These are phyloP conservation scores for Botrytis porri DNA, from an alignment of 2,329 filamentous ascomycete species.

Conservation along the genomic window DNA sequence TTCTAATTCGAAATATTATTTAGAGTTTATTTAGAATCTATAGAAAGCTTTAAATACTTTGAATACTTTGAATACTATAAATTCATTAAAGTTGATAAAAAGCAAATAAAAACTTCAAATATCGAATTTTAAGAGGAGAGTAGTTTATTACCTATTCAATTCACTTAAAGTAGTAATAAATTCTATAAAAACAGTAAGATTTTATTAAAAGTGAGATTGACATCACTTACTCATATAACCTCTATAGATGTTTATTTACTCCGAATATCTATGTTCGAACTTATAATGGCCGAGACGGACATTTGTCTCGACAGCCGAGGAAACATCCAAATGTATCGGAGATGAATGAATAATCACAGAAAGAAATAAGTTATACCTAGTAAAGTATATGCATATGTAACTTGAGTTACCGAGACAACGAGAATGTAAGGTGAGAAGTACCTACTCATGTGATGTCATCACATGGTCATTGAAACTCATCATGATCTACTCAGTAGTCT, in stretches of 20 bases:
- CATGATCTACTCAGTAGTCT: neutral
- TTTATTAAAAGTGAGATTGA: too few relatives aligned
- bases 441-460: neutral
- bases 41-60: too few relatives aligned
- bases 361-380: neutral
- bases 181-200: too few relatives aligned
- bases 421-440: neutral
- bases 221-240: too few relatives aligned
- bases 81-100: too few relatives aligned
- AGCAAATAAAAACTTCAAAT: too few relatives aligned
- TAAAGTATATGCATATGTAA: neutral
- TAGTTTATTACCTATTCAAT: too few relatives aligned
- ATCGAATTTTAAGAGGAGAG: too few relatives aligned
- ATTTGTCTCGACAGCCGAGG: neutral
- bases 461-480: neutral
- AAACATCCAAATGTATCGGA: neutral
- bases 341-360: neutral
- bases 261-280: neutral
- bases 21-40: too few relatives aligned
- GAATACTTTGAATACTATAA: too few relatives aligned
- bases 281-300: neutral
- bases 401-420: neutral
- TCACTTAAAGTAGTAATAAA: too few relatives aligned
- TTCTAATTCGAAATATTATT: too few relatives aligned
- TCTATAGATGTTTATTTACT: neutral